Percentiles rank a stretch among this genome's conserved stretches.
These are phyloP conservation scores for Leccinum angustisporum DNA, from an alignment of 1,284 basidiomycete genomes.

Conservation along the genomic window DNA sequence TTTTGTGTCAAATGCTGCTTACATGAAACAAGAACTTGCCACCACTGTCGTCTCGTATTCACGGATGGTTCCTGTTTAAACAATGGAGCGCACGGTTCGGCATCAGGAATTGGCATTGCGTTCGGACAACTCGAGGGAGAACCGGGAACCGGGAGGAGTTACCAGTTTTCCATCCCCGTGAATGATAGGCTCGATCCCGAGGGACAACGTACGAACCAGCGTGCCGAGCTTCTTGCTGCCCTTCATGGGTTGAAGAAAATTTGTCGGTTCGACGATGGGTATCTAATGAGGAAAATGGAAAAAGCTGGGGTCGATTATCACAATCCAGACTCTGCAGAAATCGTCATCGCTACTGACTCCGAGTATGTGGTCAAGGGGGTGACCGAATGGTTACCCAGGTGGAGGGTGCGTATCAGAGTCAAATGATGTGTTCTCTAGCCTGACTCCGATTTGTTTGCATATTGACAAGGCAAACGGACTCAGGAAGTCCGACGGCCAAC, in stretches of 20 bases:
- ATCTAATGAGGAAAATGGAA: neutral
- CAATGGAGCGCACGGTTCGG: slow-evolving; percentile 3
- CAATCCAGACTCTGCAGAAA: neutral
- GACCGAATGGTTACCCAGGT: slow-evolving; percentile 30
- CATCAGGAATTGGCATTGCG: slow-evolving; percentile 7
- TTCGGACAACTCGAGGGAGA: slow-evolving; percentile 3
- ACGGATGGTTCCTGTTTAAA: neutral
- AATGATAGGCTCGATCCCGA: slow-evolving; percentile 23
- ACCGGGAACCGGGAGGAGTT: neutral
- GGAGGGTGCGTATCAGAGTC: neutral
- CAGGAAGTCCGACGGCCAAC: slow-evolving; percentile 4
- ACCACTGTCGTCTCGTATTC: no score
- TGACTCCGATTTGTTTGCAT: neutral
- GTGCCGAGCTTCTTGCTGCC: slow-evolving; percentile 37
- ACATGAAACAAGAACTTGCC: no score
- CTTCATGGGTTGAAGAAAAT: slow-evolving; percentile 7
- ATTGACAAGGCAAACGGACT: slow-evolving; percentile 1
- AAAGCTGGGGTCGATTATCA: neutral
- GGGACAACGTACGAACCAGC: slow-evolving; percentile 32
- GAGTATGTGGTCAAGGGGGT: slow-evolving; percentile 39
- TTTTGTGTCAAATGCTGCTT: no score
- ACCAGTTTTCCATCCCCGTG: slow-evolving; percentile 19
- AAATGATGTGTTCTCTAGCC: neutral
- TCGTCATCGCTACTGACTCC: slow-evolving; percentile 28
- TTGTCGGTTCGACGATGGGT: neutral